phyloP scores from a whole-genome alignment of 1,139 yeast genomes.

The Tardiomyces depauwii region DNA sequence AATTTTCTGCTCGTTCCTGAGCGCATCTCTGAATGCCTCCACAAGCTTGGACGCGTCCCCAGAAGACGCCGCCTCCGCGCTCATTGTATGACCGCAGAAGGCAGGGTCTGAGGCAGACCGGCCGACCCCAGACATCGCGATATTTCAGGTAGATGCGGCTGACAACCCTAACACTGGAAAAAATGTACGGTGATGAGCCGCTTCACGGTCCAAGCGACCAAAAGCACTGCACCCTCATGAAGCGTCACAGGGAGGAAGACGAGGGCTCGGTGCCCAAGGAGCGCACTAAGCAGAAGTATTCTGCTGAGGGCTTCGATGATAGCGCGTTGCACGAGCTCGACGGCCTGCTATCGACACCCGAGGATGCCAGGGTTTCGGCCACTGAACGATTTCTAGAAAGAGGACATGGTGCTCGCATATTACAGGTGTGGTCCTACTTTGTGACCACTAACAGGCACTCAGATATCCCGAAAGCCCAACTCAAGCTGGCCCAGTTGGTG shows the following conservation, averaged over 20 bases:
- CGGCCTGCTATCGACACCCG: background rate
- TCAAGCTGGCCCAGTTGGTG: background rate
- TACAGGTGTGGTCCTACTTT: background rate
- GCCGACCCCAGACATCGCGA: too few species aligned
- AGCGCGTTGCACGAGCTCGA: background rate
- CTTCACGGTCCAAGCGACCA: background rate
- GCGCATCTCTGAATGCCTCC: background rate
- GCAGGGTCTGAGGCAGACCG: too few species aligned
- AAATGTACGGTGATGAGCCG: background rate
- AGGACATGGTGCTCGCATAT: background rate
- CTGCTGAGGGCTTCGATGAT: background rate
- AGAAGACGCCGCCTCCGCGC: background rate
- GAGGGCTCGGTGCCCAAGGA: background rate
- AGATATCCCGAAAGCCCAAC: background rate
- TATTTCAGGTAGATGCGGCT: background rate
- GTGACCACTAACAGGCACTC: background rate
- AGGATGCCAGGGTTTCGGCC: background rate
- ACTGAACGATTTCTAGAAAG: background rate
- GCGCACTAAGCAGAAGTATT: background rate
- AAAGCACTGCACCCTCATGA: background rate
- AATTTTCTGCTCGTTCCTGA: constrained; percentile 11
- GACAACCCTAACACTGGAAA: background rate
- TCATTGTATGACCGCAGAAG: too few species aligned
- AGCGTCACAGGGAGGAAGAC: background rate
- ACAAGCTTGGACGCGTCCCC: background rate